Base-by-base conservation (phyloP, 2,329 filamentous ascomycete genomes). In the Penicillium sp. region DNA sequence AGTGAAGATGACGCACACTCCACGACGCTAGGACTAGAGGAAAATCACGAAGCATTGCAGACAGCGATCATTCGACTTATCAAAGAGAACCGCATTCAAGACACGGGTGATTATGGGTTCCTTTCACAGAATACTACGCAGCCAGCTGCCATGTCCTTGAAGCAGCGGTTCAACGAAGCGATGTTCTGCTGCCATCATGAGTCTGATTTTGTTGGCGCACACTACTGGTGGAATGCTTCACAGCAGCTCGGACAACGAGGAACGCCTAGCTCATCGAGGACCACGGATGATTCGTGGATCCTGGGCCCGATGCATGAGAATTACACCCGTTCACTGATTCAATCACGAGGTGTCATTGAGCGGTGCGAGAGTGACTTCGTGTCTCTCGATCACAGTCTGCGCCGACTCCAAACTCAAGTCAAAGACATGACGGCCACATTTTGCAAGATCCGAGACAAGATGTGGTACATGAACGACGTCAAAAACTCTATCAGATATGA, bases 401-500 rank as follows among this genome's bases (percentile, higher is more conserved):
- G 91, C 67, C 85, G 89, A 3, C 87, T 92, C 48, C 90, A 93
- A 66, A 83, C 82, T 3, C 83, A 86, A 13, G 87, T 93, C 36
- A 88, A 91, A 41, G 82, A 85, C 6, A 90, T 91, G 84, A 89
- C 91, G 82, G 81, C 82, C 58, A 85, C 86, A 6, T 81, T 94
- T 38, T 85, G 87, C 57, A 87, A 89, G 23, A 81, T 97, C 39
- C 86, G 94, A 42, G 90, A 96, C 73, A 97, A 97, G 80, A 96
- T 97, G 90, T 99, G 94, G 94, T 99, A 96, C 72, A 90, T 94
- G 59, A 93, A 90, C 1, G 92, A 97, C 73, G 93, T 97, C 29
- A 89, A 91, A 61, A 93, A 93, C 67, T 97, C 94, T 4, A 89
- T 87, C 49, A 86, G 87, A 10, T 97, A 97, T 68, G 90, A 94